Conservation (phyloP, 805 yeast genomes). For the Suhomyces kilbournensis region DNA sequence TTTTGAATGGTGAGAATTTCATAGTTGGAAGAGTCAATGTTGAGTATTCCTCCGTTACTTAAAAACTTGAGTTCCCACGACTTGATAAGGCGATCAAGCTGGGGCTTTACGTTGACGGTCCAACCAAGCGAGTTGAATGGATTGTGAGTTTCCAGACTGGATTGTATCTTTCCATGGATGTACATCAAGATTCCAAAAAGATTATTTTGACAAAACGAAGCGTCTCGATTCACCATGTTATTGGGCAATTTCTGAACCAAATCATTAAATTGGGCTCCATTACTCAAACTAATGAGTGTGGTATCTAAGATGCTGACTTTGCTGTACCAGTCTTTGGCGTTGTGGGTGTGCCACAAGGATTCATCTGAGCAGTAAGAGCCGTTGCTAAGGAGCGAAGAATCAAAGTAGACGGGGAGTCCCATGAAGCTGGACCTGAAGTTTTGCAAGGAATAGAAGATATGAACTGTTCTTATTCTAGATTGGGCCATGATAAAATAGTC, state of each 20-base stretch:
- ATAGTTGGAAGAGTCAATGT: conserved; percentile 49
- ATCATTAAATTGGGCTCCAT: conserved; percentile 47
- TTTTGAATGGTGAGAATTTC: conserved; percentile 51
- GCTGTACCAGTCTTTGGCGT: conserved; percentile 50
- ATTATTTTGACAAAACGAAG: conserved; percentile 47
- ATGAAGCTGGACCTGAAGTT: conserved; percentile 44
- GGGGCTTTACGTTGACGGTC: conserved; percentile 62
- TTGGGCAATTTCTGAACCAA: conserved; percentile 47
- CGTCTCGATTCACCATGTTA: conserved; percentile 11
- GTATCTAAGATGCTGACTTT: conserved; percentile 25
- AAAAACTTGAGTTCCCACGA: conserved; percentile 67
- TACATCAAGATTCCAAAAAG: conserved; percentile 57
- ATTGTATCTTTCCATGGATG: conserved; percentile 63
- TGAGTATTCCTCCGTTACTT: conserved; percentile 60
- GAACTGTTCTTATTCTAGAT: conserved; percentile 53
- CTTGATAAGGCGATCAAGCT: conserved; percentile 53
- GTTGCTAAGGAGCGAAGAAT: conserved; percentile 47
- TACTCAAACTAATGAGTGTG: conserved; percentile 55
- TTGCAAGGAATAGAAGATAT: conserved; percentile 48
- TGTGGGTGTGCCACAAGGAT: conserved; percentile 55
- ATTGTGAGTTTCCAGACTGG: conserved; percentile 38
- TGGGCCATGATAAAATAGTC: conserved; percentile 55
- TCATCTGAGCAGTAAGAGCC: conserved; percentile 66
- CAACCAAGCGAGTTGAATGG: conserved; percentile 52
- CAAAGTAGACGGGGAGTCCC: conserved; percentile 40